Base-by-base conservation (phyloP, 176 grass and related monocot species). In the Aegilops longissima region DNA sequence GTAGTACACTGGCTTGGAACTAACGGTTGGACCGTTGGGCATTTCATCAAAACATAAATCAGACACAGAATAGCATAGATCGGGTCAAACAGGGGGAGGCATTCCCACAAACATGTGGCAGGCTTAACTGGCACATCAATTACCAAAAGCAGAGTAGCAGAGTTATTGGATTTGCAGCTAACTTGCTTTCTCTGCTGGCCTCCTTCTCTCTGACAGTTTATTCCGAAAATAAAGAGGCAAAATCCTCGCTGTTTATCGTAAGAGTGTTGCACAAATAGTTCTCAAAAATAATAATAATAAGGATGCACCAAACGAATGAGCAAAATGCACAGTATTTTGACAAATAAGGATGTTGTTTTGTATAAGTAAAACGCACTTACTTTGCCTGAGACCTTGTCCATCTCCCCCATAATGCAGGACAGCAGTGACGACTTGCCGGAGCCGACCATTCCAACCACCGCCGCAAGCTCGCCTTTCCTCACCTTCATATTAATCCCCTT, bases 371-470 rank as follows among this genome's bases (percentile, higher is more conserved):
- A 39, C 7, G 12, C 13, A n/a, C 85, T 38, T 64, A 92, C 93
- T 80, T 83, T 75, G 58, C 93, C 90, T 16, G 90, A 84, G 70
- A 92, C 45, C 80, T 92, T 95, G n/a, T 81, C 82, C 90, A 92
- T 95, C 88, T 95, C 93, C 21, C 93, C 90, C 73, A 92, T 82
- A 25, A 95, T 70, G 70, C 93, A 92, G 65, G 90, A 88, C 18
- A 95, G 88, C 75, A 95, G 85, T 0, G 93, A 95, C 8, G 93
- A 92, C 71, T 95, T 95, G 69, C 93, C 93, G 5, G 93, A 86
- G 0, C 90, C 90, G 6, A 95, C 93, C 45, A 10, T 88, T 34
- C 93, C 93, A 18, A 92, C 93, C 61, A 95, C 86, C 7, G 86
- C 93, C 6, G 14, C 56, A 25, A 95, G 90, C 3, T 87, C 83